A percentile compares a stretch with the other conserved stretches of the same genome.
These are phyloP conservation scores for Venturia aucupariae DNA, from an alignment of 2,329 filamentous ascomycete genomes.

Conservation along the genomic window DNA sequence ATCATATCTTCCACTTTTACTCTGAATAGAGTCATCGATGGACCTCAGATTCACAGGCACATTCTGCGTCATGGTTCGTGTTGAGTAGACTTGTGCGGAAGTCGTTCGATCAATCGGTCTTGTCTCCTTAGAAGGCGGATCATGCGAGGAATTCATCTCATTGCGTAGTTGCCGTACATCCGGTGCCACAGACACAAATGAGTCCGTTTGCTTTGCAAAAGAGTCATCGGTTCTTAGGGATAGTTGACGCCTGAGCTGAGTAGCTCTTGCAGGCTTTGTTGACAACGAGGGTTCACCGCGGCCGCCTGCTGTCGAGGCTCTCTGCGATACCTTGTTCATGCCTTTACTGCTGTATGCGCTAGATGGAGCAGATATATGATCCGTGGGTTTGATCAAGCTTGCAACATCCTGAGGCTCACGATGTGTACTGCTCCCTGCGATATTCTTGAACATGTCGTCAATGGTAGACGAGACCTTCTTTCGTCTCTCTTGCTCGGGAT, in stretches of 20 bases:
- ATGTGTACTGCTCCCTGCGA: neutral
- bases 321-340: neutral
- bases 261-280: neutral
- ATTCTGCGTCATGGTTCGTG: neutral
- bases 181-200: slow-evolving; percentile 2
- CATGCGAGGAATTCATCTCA: neutral
- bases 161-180: slow-evolving; percentile 12
- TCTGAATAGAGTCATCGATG: slow-evolving; percentile 3
- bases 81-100: neutral
- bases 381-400: neutral
- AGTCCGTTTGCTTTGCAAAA: neutral
- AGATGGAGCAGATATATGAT: neutral
- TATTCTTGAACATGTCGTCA: neutral
- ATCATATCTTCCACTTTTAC: neutral
- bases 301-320: no score
- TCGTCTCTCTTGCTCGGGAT: slow-evolving; percentile 1
- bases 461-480: neutral
- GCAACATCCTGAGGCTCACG: neutral
- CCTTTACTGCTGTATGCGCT: neutral
- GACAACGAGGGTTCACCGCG: neutral
- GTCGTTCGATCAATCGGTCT: neutral
- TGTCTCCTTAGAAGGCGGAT: neutral
- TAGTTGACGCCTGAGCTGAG: neutral
- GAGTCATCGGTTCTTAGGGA: neutral
- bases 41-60: slow-evolving; percentile 9